A percentile compares a stretch with the other conserved stretches of the same genome.
Conservation (phyloP, 2,329 filamentous ascomycete species). For the Fusarium tuaranense region DNA sequence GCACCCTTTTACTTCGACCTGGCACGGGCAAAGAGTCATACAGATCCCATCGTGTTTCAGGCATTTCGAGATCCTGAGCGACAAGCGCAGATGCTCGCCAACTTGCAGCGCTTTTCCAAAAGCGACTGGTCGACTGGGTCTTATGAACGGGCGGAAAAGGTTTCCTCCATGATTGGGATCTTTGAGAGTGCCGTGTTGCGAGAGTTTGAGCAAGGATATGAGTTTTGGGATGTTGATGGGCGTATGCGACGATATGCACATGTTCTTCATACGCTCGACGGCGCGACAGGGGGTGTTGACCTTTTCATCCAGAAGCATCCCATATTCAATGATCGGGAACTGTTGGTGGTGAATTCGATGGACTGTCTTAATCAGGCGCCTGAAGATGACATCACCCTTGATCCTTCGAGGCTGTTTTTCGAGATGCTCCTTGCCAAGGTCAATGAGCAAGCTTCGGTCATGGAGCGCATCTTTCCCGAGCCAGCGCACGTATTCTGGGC, state of each 20-base stretch:
- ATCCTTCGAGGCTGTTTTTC: conserved; percentile 87
- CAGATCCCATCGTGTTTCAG: conserved; percentile 86
- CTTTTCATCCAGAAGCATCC: conserved; percentile 91
- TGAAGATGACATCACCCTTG: conserved; percentile 77
- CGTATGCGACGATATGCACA: conserved; percentile 90
- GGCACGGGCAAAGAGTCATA: conserved; percentile 75
- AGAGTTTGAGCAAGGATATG: conserved; percentile 94
- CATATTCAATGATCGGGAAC: conserved; percentile 78
- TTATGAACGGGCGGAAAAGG: conserved; percentile 75
- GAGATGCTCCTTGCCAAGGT: conserved; percentile 78
- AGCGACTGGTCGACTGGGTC: conserved; percentile 86
- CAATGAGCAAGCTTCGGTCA: conserved; percentile 84
- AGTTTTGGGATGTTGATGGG: conserved; percentile 87
- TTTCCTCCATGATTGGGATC: conserved; percentile 79
- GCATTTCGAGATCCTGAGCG: conserved; percentile 89
- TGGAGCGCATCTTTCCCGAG: conserved; percentile 84
- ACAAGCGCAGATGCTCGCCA: conserved; percentile 89
- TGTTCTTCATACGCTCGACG: conserved; percentile 85
- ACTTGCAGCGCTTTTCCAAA: conserved; percentile 80
- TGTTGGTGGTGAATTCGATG: conserved; percentile 74
- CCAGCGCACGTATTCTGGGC: conserved; percentile 77
- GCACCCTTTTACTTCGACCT: conserved; percentile 92
- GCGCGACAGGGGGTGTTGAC: conserved; percentile 81
- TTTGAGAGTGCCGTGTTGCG: conserved; percentile 92
- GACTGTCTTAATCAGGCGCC: conserved; percentile 82